Evolutionary conservation across 257 asterid genomes (phyloP), one percentile per base, ranked within the genome.

Genomic region (Scutellaria baicalensis): DNA sequence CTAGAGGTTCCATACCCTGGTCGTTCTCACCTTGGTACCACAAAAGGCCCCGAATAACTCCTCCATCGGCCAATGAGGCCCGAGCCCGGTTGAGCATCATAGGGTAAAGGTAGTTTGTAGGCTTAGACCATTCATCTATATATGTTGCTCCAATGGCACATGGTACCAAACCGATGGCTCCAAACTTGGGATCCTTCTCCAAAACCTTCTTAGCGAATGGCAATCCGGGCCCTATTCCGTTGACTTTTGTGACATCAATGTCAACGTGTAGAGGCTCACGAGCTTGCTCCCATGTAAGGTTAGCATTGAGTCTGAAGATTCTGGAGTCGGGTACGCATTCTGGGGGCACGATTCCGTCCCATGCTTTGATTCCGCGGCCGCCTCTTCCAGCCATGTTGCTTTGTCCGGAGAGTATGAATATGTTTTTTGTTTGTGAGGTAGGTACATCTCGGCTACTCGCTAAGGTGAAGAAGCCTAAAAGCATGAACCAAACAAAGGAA

Each of bases 371-470:
- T 5, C 33, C 33, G 0, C 33, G 33, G 4, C 33, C 85, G 0
- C 85, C 95, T 40, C 95, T 76, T 14, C 95, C 95, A 0, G 95
- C 61, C 95, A 88, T 88, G 77, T 88, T 88, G 50, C 95, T 85
- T 14, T 88, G 89, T 45, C 95, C 95, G 3, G 82, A 86, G n/a
- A 85, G 61, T 40, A 88, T 20, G 75, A 81, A 81, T 33, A 88
- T 82, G 69, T 76, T 78, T 43, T 59, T 65, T 16, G 59, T 12
- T 9, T 51, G 20, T 47, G 52, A 12, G 56, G 39, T n/a, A 62
- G 23, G n/a, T 9, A 36, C 17, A 1, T 35, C 0, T 33, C 1
- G 33, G 16, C 69, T 33, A 6, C 16, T 64, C 3, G 65, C 85
- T 65, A 66, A 42, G 9, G 51, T 16, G 68, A 80, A 60, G 71